phyloP scores from a whole-genome alignment of 371 early-diverging fungal species.

The Apophysomyces sp. region DNA sequence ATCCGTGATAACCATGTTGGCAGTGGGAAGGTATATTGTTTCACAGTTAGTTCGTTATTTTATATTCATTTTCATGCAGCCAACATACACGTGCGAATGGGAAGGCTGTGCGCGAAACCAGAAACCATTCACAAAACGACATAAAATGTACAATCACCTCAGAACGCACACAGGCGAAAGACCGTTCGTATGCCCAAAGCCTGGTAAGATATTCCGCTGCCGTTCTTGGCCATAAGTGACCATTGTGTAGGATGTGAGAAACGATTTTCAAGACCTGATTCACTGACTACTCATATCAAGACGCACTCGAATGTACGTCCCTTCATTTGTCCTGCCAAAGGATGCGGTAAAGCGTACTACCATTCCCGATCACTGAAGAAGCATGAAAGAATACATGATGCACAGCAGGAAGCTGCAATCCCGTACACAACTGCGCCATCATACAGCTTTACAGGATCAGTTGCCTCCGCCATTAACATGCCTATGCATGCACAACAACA shows the following conservation, averaged over 20 bases:
- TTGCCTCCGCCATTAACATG: not conserved
- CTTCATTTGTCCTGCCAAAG: constrained; percentile 59
- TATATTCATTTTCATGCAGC: constrained; percentile 15
- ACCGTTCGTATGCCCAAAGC: constrained; percentile 52
- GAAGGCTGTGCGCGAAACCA: constrained; percentile 71
- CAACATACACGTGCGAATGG: constrained; percentile 84
- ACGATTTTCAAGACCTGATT: constrained; percentile 85
- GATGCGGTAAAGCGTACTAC: constrained; percentile 77
- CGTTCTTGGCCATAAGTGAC: not conserved
- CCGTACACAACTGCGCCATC: not conserved
- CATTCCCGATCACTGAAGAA: constrained; percentile 80
- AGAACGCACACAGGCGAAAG: constrained; percentile 86
- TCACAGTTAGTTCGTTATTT: not conserved
- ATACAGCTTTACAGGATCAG: not conserved
- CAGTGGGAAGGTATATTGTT: constrained; percentile 52
- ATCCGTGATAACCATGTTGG: constrained; percentile 65
- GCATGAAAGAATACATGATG: constrained; percentile 67
- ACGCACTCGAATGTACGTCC: constrained; percentile 84
- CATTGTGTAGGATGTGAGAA: constrained; percentile 66
- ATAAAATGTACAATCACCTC: constrained; percentile 87
- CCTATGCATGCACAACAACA: not conserved
- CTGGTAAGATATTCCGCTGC: constrained; percentile 10
- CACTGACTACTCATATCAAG: constrained; percentile 85
- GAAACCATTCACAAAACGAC: constrained; percentile 85
- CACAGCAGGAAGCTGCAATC: not conserved